Percentiles rank a stretch among this genome's conserved stretches.
Conservation (phyloP, 2,329 filamentous ascomycete genomes). For the Coniochaeta sp. region DNA sequence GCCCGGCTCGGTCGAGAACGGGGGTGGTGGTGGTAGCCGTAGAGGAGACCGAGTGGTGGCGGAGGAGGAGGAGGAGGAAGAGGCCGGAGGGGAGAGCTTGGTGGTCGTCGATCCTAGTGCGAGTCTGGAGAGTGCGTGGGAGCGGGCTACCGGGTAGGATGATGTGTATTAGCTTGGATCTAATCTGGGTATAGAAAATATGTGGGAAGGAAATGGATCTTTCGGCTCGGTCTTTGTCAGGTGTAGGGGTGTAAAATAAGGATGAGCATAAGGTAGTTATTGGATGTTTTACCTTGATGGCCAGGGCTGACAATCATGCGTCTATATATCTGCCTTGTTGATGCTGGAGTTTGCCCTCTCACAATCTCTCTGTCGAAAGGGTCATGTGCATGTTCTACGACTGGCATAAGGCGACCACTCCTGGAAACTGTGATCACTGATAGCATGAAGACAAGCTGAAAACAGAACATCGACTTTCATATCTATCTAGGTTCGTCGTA, state of each 20-base stretch:
- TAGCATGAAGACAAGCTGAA: not conserved
- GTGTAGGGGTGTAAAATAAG: not conserved
- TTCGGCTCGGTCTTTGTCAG: not conserved
- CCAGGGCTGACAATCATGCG: not conserved
- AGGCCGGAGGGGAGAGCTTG: conserved; percentile 38
- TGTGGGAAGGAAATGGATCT: not conserved
- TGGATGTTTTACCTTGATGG: not conserved
- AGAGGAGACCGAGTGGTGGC: too few species aligned
- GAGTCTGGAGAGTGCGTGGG: conserved; percentile 64
- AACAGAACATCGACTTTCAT: not conserved
- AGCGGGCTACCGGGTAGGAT: conserved; percentile 38
- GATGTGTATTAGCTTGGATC: not conserved
- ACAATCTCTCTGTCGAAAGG: not conserved
- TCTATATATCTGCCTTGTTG: not conserved
- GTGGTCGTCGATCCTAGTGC: conserved; percentile 42
- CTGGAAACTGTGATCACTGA: not conserved
- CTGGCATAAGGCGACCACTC: too few species aligned
- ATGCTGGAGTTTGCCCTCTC: not conserved
- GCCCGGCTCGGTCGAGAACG: too few species aligned
- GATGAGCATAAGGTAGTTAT: not conserved
- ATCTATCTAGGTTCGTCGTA: not conserved
- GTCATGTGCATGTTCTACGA: not conserved
- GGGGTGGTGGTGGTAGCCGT: too few species aligned
- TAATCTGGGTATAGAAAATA: not conserved
- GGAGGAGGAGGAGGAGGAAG: too few species aligned